Base-by-base conservation (phyloP, 2,329 filamentous ascomycete species). In the Xylaria arbuscula region DNA sequence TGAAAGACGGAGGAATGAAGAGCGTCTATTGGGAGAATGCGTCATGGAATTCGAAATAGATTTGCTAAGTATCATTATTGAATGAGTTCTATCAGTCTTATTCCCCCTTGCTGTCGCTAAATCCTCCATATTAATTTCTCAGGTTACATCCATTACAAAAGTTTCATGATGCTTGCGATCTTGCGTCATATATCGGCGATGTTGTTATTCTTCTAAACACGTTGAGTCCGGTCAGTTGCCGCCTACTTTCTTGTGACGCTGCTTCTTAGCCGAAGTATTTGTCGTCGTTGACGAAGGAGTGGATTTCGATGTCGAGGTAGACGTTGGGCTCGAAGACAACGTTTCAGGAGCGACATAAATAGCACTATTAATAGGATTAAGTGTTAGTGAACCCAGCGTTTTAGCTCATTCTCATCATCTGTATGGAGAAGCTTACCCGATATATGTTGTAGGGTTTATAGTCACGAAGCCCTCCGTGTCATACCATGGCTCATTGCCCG, bases 401-500 rank as follows among this genome's bases (percentile, higher is more conserved):
- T 36, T 10, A n/a, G 13, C 54, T 45, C n/a, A 22, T 9, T 13
- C 3, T 19, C 42, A 17, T 32, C 7, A 17, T 54, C 4, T 19
- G 8, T 24, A n/a, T 6, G 22, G 7, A 17, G 11, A 50, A 34
- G 73, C 75, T 74, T 64, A 77, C 76, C 76, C 75, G 2, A 67
- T 64, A 47, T 75, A 77, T 1, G 47, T 57, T 1, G 76, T 76
- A 34, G 76, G 75, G 17, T 77, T 76, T 6, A 73, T 71, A 1
- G 77, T 79, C 24, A 75, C 51, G 60, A 77, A 77, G 2, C 77
- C 76, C 1, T 73, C 66, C 3, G 72, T 75, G n/a, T 79, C 58
- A 19, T 69, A 68, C 73, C 75, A 75, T 6, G 71, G 62, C 15
- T 66, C 62, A 56, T 77, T 74, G 1, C 88, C 91, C 0, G 88